Evolutionary conservation across 768 basidiomycete species (phyloP).

Genomic region (Boletus patriciae): DNA sequence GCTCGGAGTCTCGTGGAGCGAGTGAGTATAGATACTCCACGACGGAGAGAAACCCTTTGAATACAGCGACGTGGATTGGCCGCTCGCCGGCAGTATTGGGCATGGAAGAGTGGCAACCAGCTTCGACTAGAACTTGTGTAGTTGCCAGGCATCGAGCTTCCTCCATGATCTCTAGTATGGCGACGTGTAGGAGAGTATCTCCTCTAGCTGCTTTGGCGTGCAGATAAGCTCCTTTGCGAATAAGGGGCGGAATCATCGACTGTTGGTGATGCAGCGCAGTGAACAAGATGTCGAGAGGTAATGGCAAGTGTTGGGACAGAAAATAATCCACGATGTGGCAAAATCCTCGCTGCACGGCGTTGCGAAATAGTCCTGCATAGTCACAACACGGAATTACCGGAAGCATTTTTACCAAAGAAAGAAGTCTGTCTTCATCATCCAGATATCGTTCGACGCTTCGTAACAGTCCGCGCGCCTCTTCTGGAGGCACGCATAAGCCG

Average conservation of each 20-base stretch:
- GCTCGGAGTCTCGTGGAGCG: neutral
- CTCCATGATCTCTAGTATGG: neutral
- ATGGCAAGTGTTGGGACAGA: neutral
- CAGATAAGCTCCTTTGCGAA: neutral
- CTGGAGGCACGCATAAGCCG: neutral
- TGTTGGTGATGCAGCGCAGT: neutral
- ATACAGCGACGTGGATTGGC: neutral
- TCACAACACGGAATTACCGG: neutral
- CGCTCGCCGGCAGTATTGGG: neutral
- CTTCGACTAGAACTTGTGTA: neutral
- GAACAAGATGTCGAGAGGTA: neutral
- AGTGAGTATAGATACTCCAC: neutral
- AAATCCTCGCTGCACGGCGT: neutral
- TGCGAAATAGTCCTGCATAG: neutral
- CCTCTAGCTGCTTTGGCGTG: too few relatives aligned
- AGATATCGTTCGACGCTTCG: neutral
- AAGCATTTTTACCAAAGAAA: neutral
- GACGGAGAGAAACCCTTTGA: neutral
- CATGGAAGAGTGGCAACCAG: neutral
- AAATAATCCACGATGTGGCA: neutral
- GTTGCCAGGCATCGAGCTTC: neutral
- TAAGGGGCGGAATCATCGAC: neutral
- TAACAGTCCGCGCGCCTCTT: neutral
- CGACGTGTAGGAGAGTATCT: neutral
- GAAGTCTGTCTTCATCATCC: neutral